Evolutionary conservation across 257 asterid genomes (phyloP).

Genomic region (Rhazya stricta): DNA sequence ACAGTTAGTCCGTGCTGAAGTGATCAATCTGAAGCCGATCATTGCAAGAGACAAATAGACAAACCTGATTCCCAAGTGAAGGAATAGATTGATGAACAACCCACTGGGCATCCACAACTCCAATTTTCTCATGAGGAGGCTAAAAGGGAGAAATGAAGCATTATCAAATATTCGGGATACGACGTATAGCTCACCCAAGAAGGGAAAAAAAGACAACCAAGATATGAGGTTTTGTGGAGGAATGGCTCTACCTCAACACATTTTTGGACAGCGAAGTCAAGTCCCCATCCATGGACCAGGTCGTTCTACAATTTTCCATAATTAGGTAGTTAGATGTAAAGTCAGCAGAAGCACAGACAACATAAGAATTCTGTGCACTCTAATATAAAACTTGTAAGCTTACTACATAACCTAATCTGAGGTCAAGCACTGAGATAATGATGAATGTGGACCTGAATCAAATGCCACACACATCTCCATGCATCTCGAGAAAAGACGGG

Average conservation of each 20-base stretch:
- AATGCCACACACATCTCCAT: constrained; percentile 93
- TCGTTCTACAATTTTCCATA: constrained; percentile 53
- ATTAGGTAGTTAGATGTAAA: not conserved
- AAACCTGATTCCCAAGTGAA: constrained; percentile 72
- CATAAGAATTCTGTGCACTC: not conserved
- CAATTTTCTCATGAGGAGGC: constrained; percentile 83
- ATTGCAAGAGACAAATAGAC: not conserved
- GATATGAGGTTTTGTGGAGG: not conserved
- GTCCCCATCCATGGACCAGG: constrained; percentile 96
- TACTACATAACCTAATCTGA: not conserved
- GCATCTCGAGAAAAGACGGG: constrained; percentile 91
- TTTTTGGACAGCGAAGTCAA: constrained; percentile 72
- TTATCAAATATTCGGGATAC: not conserved
- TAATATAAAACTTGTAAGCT: not conserved
- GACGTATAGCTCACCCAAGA: not conserved
- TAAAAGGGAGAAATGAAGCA: constrained; percentile 16
- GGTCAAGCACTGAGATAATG: not conserved
- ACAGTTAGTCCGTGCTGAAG: not conserved
- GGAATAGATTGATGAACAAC: constrained; percentile 76
- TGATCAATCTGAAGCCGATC: not conserved
- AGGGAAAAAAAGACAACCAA: not conserved
- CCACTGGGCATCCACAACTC: constrained; percentile 92
- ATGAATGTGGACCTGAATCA: constrained; percentile 68
- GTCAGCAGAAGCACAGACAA: not conserved
- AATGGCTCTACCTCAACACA: constrained; percentile 63